Base-by-base conservation (phyloP, 2,329 filamentous ascomycete genomes). In the Microcyclosporella mali region DNA sequence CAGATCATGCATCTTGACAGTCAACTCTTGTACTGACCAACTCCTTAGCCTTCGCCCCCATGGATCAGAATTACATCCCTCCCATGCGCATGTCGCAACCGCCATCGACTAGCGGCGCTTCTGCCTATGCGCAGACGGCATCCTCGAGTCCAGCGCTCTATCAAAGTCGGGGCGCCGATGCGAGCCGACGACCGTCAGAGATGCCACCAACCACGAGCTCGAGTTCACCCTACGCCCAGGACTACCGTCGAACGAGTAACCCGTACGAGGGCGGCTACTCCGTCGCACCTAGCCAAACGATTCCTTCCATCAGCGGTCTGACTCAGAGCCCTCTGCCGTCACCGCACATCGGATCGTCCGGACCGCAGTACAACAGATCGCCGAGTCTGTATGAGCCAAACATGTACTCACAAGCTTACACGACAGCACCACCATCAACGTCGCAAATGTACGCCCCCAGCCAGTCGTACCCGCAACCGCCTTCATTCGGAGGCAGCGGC, bases 301-400 rank as follows among this genome's bases (percentile, higher is more conserved):
- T 63, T 15, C 55, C 59, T 19, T 57, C 54, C 3, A 60, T 61
- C 46, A 60, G 56, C 36, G 61, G 61, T 16, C 45, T 63, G n/a
- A 61, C 56, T 8, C 60, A 63, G 37, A 61, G 57, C 39, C 53
- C 59, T 11, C 45, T 58, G 6, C 57, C 59, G 17, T 60, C 59
- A 16, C 59, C 59, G n/a, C 52, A 56, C 34, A 33, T 59, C 34
- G 49, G 46, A 33, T 45, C 50, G 16, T 51, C 47, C 15, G 44
- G 21, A 4, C 21, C 21, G 21, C 21, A 25, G 9, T 25, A 25
- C 21, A 9, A 14, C 44, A 62, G 60, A 51, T 58, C 59, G 14
- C 59, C 57, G n/a, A 51, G 47, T 43, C 46, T 57, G 38, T 61
- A 63, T 48, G 58, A 60, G 8, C 43, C 46, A 8, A 51, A 46